Conservation (phyloP, 768 basidiomycete genomes). For the Pulveroboletus frians region DNA sequence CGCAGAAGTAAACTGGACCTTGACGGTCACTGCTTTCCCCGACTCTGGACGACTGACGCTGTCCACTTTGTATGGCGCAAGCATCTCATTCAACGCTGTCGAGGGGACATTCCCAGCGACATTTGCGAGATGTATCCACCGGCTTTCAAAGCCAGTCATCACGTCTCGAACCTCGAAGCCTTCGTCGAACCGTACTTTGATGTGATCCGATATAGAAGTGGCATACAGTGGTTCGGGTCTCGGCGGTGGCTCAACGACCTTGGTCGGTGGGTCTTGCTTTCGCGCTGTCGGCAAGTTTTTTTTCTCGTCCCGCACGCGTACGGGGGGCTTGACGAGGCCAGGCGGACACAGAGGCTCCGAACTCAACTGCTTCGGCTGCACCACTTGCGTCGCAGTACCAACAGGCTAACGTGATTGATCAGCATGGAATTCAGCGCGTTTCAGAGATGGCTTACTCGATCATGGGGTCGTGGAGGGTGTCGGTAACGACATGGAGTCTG, state of each 20-base stretch:
- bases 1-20: slow-evolving; percentile 44
- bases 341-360: background rate
- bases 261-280: background rate
- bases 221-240: slow-evolving; percentile 21
- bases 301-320: background rate
- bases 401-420: background rate
- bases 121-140: slow-evolving; percentile 51
- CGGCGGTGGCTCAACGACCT: background rate
- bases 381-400: background rate
- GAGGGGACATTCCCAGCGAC: slow-evolving; percentile 37
- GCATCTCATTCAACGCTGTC: slow-evolving; percentile 33
- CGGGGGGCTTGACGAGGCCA: background rate
- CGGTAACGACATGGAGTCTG: background rate
- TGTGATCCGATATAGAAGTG: slow-evolving; percentile 47
- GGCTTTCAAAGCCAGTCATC: slow-evolving; percentile 65
- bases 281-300: background rate
- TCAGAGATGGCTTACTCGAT: slow-evolving; percentile 6
- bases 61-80: slow-evolving; percentile 41
- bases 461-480: slow-evolving; percentile 5
- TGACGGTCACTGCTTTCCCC: slow-evolving; percentile 28
- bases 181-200: slow-evolving; percentile 48
- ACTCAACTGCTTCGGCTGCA: background rate
- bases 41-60: slow-evolving; percentile 33
- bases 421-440: background rate
- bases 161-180: slow-evolving; percentile 59